phyloP scores from a whole-genome alignment of 2,329 filamentous ascomycete species.

The Fusarium caatingaense region DNA sequence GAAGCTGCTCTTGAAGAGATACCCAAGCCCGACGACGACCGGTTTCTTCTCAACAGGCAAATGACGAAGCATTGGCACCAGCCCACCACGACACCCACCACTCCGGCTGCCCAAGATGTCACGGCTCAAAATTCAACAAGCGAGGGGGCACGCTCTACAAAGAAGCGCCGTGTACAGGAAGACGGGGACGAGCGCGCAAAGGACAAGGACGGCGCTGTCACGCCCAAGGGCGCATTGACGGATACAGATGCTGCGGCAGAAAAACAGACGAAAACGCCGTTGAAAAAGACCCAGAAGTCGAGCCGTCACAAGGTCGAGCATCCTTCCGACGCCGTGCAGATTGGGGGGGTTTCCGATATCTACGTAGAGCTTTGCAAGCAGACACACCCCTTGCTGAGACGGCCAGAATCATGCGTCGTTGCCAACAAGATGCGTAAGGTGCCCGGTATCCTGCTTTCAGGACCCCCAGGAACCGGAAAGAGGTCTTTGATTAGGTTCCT shows the following conservation, averaged over 20 bases:
- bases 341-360: constrained; percentile 49
- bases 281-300: constrained; percentile 49
- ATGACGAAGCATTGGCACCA: constrained; percentile 56
- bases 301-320: constrained; percentile 50
- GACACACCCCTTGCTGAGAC: constrained; percentile 32
- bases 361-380: constrained; percentile 39
- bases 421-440: constrained; percentile 25
- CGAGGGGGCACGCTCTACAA: constrained; percentile 44
- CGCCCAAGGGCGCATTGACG: constrained; percentile 36
- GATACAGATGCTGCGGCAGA: constrained; percentile 33
- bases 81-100: background rate
- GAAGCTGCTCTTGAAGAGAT: constrained; percentile 61
- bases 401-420: constrained; percentile 33
- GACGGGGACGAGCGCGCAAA: constrained; percentile 43
- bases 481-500: constrained; percentile 80
- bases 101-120: background rate
- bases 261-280: constrained; percentile 45
- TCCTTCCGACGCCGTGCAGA: constrained; percentile 24
- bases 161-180: constrained; percentile 50
- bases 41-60: constrained; percentile 57
- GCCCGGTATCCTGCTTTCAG: constrained; percentile 77
- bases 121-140: constrained; percentile 5
- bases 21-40: constrained; percentile 49
- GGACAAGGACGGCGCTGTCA: constrained; percentile 19
- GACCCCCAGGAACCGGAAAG: constrained; percentile 84